Conservation (phyloP, 1,284 basidiomycete species). For the Exsudoporus floridanus region DNA sequence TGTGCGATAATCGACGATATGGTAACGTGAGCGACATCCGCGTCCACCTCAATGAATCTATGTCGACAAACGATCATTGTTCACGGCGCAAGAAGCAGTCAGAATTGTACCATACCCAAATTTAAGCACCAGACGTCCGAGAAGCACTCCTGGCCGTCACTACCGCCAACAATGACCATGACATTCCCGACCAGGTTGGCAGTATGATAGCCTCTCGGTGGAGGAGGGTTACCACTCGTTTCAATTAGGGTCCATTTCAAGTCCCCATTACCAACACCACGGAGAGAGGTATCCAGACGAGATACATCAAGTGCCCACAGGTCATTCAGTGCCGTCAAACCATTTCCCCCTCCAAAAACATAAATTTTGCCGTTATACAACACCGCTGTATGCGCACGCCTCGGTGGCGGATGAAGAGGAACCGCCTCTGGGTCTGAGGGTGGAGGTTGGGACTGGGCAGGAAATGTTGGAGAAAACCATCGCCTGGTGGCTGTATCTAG, state of each 20-base stretch:
- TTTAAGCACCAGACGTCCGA: constrained; percentile 87
- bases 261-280: constrained; percentile 31
- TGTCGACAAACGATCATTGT: background rate
- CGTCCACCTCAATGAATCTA: constrained; percentile 75
- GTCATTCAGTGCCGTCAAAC: constrained; percentile 85
- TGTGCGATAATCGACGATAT: constrained; percentile 81
- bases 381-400: constrained; percentile 87
- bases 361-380: constrained; percentile 73
- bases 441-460: constrained; percentile 15
- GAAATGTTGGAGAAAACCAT: constrained; percentile 58
- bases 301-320: constrained; percentile 82
- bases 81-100: background rate
- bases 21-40: constrained; percentile 53
- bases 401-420: constrained; percentile 54
- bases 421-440: constrained; percentile 5
- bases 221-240: constrained; percentile 53
- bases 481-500: constrained; percentile 76
- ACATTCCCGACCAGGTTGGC: constrained; percentile 83
- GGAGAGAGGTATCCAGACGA: constrained; percentile 28
- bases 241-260: constrained; percentile 67
- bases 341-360: constrained; percentile 92
- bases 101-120: constrained; percentile 56
- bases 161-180: constrained; percentile 82
- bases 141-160: constrained; percentile 78
- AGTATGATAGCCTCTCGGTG: constrained; percentile 86